Evolutionary conservation across 78 protist species (phyloP).

Genomic region (Dictyostelium purpureum): DNA sequence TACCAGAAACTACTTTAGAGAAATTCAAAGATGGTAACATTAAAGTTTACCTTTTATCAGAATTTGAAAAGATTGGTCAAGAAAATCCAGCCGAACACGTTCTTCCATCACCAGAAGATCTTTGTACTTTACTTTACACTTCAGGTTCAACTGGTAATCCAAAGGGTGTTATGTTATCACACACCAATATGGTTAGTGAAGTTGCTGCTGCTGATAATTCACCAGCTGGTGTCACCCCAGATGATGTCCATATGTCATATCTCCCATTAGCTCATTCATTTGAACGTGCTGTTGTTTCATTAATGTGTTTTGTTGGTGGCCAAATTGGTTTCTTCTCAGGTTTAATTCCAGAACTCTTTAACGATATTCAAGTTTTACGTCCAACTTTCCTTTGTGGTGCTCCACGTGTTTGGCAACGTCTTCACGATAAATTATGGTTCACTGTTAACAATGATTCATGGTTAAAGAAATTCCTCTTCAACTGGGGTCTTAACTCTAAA

Average conservation of each 20-base stretch:
- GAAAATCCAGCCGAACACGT: neutral
- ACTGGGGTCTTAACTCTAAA: conserved; percentile 81
- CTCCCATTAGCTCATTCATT: conserved; percentile 98
- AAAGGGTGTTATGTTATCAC: conserved; percentile 83
- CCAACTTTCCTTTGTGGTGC: conserved; percentile 96
- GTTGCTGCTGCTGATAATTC: conserved; percentile 60
- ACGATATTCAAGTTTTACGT: conserved; percentile 87
- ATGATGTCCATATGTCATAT: conserved; percentile 87
- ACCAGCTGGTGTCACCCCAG: conserved; percentile 58
- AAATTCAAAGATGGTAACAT: conserved; percentile 1
- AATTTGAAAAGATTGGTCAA: conserved; percentile 34
- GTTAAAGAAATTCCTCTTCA: conserved; percentile 78
- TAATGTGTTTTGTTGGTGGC: conserved; percentile 54
- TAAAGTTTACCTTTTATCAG: conserved; percentile 3
- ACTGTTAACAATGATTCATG: conserved; percentile 32
- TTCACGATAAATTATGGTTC: conserved; percentile 84
- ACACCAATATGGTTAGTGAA: conserved; percentile 49
- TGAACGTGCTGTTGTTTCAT: conserved; percentile 85
- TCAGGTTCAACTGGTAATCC: conserved; percentile 98
- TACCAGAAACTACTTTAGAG: conserved; percentile 29
- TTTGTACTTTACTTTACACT: conserved; percentile 92
- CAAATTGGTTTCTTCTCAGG: conserved; percentile 89
- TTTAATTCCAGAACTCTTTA: conserved; percentile 68
- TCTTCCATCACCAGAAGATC: conserved; percentile 72
- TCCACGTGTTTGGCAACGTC: conserved; percentile 94